Evolutionary conservation across 257 asterid genomes (phyloP), one percentile per base, ranked within the genome.

Genomic region (Haberlea rhodopensis): DNA sequence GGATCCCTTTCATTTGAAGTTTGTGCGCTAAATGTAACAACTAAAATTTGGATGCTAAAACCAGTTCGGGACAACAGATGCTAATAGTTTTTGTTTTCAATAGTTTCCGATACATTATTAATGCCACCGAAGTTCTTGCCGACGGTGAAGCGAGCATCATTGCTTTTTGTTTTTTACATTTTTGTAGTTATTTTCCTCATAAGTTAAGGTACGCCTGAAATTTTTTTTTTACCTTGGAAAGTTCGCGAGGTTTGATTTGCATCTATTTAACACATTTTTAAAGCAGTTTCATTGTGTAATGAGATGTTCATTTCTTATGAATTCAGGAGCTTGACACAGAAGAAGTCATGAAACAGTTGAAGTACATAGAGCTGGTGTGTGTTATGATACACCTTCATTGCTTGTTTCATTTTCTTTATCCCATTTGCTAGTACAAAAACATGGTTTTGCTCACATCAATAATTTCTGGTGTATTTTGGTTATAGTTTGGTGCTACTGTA

Each of bases 261-360:
- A 16, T 43, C 19, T 43, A 15, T 43, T 43, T 43, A 1, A 15
- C 51, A 43, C 19, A 43, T 43, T 43, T 15, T 4, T 5, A 43
- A 19, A 60, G 28, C 25, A 18, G 29, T 56, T 15, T 26, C 51
- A 43, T 43, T 16, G 19, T 43, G 19, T 43, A 13, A 19, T 43
- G 49, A 43, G 3, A 43, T 4, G 49, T 15, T 43, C 7, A 15
- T 15, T 20, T 78, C 60, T 72, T 43, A 76, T 56, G 71, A 69
- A 71, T 78, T 73, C 83, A 91, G 98, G 98, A 89, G 80, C 77
- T 89, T 27, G 89, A 75, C 26, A 91, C 88, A 0, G 95, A 84
- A 53, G 92, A 89, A 76, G 84, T 91, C 73, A 64, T 83, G 80
- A 91, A 79, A 79, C 96, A 91, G 63, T 65, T 91, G 71, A 91